Percentiles rank a stretch among this genome's conserved stretches.
Evolutionary conservation across 768 basidiomycete genomes (phyloP).

Genomic region (Atractiella rhizophila): DNA sequence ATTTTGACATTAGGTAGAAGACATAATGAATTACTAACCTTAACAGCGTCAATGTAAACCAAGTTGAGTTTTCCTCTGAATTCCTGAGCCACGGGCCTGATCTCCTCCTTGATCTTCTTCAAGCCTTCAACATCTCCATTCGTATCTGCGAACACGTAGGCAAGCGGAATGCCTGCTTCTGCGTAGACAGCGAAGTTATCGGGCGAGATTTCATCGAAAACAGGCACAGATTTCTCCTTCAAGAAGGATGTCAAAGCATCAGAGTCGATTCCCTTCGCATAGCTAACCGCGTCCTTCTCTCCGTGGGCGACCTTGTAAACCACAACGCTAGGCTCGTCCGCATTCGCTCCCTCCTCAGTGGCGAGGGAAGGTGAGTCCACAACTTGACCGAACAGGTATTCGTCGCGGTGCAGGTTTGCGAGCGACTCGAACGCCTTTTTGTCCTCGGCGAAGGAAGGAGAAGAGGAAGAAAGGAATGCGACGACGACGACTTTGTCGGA

Average conservation of each 20-base stretch:
- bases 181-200: conserved; percentile 83
- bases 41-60: conserved; percentile 89
- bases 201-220: conserved; percentile 72
- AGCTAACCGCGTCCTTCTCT: conserved; percentile 27
- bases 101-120: conserved; percentile 39
- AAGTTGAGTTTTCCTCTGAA: conserved; percentile 79
- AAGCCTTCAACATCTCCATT: conserved; percentile 34
- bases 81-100: conserved; percentile 53
- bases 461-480: conserved; percentile 49
- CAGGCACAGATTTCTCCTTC: conserved; percentile 52
- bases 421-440: conserved; percentile 37
- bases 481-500: conserved; percentile 76
- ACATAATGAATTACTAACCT: conserved; percentile 18
- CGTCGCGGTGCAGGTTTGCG: conserved; percentile 72
- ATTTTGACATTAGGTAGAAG: not conserved
- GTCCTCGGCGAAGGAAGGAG: conserved; percentile 32
- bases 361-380: conserved; percentile 35
- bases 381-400: conserved; percentile 69
- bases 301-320: conserved; percentile 86
- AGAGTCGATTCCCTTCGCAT: conserved; percentile 4
- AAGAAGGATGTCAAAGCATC: conserved; percentile 14
- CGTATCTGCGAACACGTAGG: conserved; percentile 83
- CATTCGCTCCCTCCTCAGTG: conserved; percentile 40
- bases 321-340: conserved; percentile 58
- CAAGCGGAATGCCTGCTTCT: conserved; percentile 54